Percentiles rank a stretch among this genome's conserved stretches.
Evolutionary conservation across 1,139 yeast species (phyloP).

Genomic region (Trichomonascaceae sp.): DNA sequence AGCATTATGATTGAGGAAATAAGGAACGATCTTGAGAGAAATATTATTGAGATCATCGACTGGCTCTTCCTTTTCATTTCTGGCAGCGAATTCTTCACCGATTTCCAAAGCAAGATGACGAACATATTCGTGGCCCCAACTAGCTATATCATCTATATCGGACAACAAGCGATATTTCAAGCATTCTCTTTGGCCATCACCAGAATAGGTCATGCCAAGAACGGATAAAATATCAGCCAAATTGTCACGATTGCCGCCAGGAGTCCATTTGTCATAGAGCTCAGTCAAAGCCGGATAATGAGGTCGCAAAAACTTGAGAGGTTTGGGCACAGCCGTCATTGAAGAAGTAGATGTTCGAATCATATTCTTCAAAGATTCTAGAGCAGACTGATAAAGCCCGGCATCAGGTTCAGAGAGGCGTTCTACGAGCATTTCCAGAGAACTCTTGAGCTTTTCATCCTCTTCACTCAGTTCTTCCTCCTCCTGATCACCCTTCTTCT

Average conservation of each 20-base stretch:
- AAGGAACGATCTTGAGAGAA: slow-evolving; percentile 77
- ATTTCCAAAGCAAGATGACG: slow-evolving; percentile 93
- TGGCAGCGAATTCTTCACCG: slow-evolving; percentile 75
- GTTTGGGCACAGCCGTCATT: slow-evolving; percentile 99
- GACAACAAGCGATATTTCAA: slow-evolving; percentile 75
- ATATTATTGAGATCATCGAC: slow-evolving; percentile 50
- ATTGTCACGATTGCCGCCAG: slow-evolving; percentile 34
- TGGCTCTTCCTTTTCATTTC: slow-evolving; percentile 45
- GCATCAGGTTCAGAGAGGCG: slow-evolving; percentile 43
- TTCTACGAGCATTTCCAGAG: slow-evolving; percentile 82
- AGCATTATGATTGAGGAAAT: slow-evolving; percentile 89
- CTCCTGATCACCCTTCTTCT: slow-evolving; percentile 36
- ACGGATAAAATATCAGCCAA: slow-evolving; percentile 88
- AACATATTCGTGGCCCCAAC: slow-evolving; percentile 98
- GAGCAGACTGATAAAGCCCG: slow-evolving; percentile 50
- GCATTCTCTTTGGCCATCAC: slow-evolving; percentile 74
- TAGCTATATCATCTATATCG: slow-evolving; percentile 51
- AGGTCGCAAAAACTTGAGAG: slow-evolving; percentile 90
- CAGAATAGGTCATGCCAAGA: slow-evolving; percentile 90
- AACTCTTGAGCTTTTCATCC: slow-evolving; percentile 81
- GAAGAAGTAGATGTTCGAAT: slow-evolving; percentile 94
- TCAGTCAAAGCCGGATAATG: slow-evolving; percentile 63
- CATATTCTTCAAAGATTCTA: slow-evolving; percentile 63
- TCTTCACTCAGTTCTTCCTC: slow-evolving; percentile 91
- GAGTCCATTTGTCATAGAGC: slow-evolving; percentile 64